Base-by-base conservation (phyloP, 2,329 filamentous ascomycete species). In the Paracamarosporium sp. region DNA sequence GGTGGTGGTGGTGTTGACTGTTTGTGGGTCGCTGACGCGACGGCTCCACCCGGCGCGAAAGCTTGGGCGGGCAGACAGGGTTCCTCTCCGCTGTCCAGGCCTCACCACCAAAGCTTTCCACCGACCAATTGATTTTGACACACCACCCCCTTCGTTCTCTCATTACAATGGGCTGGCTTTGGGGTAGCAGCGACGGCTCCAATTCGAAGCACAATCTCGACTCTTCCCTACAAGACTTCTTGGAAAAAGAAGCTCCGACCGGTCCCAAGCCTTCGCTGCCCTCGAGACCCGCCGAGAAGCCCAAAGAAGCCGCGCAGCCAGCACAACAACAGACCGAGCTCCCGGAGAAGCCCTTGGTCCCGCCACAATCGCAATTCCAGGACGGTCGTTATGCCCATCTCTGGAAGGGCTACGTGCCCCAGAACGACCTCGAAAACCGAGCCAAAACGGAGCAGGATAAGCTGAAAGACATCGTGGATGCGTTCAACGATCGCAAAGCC, bases 321-420 rank as follows among this genome's bases (percentile, higher is more conserved):
- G 53, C 55, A 59, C 33, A 55, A 57, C 33, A 57, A 60, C 52
- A 53, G 56, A 53, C 61, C 44, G 57, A 61, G 53, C 54, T 65
- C 38, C 28, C 73, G 57, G 50, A 76, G 25, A 60, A 70, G 52
- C 76, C 79, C 11, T 57, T 71, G 31, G 79, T 82, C 1, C 82
- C 81, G 0, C 64, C 74, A 35, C 81, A 87, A 65, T 89, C 87
- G 13, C 80, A 89, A 17, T 90, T 82, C 70, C 83, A 85, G 70
- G 89, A 91, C 73, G 88, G 88, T 61, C 86, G 89, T 58, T 91
- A 91, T 78, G 92, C 93, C 55, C 86, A 98, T 74, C 82, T 99
- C 30, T 99, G 95, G 95, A 94, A 93, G 78, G 92, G 86, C 57
- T 99, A 99, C 82, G 85, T 85, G 57, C 89, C 94, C 8, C 87